Conservation (phyloP, 2,329 filamentous ascomycete species). For the Cryphonectria carpinicola region DNA sequence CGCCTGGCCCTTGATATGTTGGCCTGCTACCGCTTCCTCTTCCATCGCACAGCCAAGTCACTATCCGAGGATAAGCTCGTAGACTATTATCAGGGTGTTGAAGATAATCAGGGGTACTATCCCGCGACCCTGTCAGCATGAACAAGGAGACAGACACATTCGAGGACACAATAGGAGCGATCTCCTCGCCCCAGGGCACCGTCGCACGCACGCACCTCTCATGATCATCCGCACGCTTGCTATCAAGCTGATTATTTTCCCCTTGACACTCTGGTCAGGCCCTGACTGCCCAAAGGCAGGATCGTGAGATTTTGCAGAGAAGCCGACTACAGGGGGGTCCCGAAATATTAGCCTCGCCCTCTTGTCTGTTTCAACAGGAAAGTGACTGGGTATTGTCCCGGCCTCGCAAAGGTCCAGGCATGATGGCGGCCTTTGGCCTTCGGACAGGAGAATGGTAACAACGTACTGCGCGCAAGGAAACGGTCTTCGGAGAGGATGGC, state of each 20-base stretch:
- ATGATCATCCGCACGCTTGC: slow-evolving; percentile 89
- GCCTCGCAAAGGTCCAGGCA: background rate
- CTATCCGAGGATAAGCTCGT: slow-evolving; percentile 76
- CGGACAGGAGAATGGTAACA: slow-evolving; percentile 20
- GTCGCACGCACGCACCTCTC: slow-evolving; percentile 70
- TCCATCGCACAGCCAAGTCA: background rate
- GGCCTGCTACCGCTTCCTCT: background rate
- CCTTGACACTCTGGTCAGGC: slow-evolving; percentile 78
- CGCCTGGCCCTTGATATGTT: background rate
- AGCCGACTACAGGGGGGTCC: slow-evolving; percentile 74
- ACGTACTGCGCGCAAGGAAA: slow-evolving; percentile 82
- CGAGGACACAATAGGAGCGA: background rate
- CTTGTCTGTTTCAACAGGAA: background rate
- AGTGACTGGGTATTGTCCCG: background rate
- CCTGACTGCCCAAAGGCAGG: slow-evolving; percentile 73
- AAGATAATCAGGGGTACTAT: slow-evolving; percentile 83
- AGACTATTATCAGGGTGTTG: slow-evolving; percentile 82
- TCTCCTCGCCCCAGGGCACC: background rate
- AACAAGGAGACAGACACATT: background rate
- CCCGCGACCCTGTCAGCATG: slow-evolving; percentile 14
- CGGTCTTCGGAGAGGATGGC: slow-evolving; percentile 93
- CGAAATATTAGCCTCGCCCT: slow-evolving; percentile 30
- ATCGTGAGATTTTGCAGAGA: slow-evolving; percentile 71
- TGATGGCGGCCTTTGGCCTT: background rate
- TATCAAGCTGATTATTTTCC: slow-evolving; percentile 86